phyloP scores from a whole-genome alignment of 352 stramenopile genomes.

The Phytophthora pisi region DNA sequence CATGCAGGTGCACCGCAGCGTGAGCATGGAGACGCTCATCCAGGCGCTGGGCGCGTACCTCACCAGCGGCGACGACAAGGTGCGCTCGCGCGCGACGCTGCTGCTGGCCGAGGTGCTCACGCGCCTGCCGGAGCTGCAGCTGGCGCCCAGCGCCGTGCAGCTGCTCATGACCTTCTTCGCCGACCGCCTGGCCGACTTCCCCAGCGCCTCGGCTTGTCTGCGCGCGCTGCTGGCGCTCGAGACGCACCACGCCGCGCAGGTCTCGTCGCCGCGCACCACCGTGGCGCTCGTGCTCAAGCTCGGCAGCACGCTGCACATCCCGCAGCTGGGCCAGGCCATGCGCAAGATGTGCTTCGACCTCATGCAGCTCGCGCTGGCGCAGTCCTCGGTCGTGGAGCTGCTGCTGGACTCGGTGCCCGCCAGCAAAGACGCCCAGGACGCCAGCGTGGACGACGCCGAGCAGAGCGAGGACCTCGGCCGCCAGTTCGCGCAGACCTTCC shows the following conservation, averaged over 20 bases:
- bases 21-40: slow-evolving; percentile 82
- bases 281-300: slow-evolving; percentile 73
- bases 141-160: slow-evolving; percentile 70
- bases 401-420: slow-evolving; percentile 41
- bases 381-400: slow-evolving; percentile 59
- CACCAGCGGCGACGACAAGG: slow-evolving; percentile 81
- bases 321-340: slow-evolving; percentile 84
- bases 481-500: slow-evolving; percentile 74
- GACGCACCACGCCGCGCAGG: slow-evolving; percentile 67
- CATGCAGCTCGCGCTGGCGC: slow-evolving; percentile 72
- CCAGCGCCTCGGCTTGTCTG: slow-evolving; percentile 80
- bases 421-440: slow-evolving; percentile 24
- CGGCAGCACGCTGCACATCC: slow-evolving; percentile 69
- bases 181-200: slow-evolving; percentile 83
- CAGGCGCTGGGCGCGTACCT: slow-evolving; percentile 74
- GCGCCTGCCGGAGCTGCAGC: slow-evolving; percentile 85
- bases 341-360: slow-evolving; percentile 88
- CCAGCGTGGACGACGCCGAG: slow-evolving; percentile 27
- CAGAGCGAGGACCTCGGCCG: slow-evolving; percentile 47
- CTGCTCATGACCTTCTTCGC: slow-evolving; percentile 87
- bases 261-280: slow-evolving; percentile 52
- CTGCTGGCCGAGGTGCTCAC: slow-evolving; percentile 89
- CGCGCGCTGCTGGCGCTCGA: slow-evolving; percentile 78
- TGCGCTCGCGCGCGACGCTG: slow-evolving; percentile 78
- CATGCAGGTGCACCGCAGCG: slow-evolving; percentile 84